Conservation (phyloP, 2,329 filamentous ascomycete species). For the Fusarium secorum region DNA sequence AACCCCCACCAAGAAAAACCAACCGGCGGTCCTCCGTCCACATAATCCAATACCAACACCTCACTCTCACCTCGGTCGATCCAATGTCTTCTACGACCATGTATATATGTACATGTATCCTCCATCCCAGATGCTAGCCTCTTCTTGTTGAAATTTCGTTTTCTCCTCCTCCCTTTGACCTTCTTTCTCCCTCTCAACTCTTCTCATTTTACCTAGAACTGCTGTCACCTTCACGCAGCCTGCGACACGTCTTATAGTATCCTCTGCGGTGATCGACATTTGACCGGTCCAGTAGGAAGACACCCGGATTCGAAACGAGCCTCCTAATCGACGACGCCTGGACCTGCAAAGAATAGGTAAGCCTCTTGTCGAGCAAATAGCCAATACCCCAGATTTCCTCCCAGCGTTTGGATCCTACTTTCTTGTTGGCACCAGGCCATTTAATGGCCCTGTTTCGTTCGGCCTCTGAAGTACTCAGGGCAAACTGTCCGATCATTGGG, state of each 20-base stretch:
- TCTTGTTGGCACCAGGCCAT: not conserved
- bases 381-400: constrained; percentile 10
- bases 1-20: constrained; percentile 10
- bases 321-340: constrained; percentile 3
- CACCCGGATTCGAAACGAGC: constrained; percentile 20
- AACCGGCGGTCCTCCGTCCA: constrained; percentile 29
- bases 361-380: constrained; percentile 1
- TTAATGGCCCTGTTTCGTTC: not conserved
- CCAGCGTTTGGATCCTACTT: not conserved
- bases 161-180: constrained; percentile 1
- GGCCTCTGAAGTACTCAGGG: not conserved
- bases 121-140: constrained; percentile 16
- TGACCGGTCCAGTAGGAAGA: constrained; percentile 11
- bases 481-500: constrained; percentile 1
- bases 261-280: constrained; percentile 25
- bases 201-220: not conserved
- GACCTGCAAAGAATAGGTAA: constrained; percentile 23
- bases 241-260: not conserved
- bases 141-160: constrained; percentile 19
- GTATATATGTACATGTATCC: constrained; percentile 28
- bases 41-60: constrained; percentile 12
- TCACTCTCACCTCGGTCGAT: not conserved
- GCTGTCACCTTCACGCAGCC: not conserved
- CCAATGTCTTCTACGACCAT: constrained; percentile 6
- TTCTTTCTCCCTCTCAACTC: not conserved